Conservation (phyloP, 2,329 filamentous ascomycete species). For the Graphilbum ipis-grandicollis region DNA sequence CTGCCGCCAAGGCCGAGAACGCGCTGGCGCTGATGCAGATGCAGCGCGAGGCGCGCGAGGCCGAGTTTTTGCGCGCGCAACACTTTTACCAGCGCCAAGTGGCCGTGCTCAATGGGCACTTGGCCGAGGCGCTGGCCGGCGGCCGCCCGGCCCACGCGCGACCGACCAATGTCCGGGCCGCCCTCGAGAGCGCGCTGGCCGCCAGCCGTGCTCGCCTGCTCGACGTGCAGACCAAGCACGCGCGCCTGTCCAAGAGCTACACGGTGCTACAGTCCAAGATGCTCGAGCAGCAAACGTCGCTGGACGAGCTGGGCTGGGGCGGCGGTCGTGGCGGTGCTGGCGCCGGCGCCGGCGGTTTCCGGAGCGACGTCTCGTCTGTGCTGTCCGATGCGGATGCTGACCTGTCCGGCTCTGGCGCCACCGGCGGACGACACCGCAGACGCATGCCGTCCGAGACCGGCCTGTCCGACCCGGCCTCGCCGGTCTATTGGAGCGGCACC, state of each 20-base stretch:
- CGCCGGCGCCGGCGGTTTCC: background rate
- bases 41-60: slow-evolving; percentile 33
- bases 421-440: slow-evolving; percentile 13
- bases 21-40: slow-evolving; percentile 40
- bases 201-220: slow-evolving; percentile 35
- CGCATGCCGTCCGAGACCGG: slow-evolving; percentile 26
- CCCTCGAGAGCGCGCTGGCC: slow-evolving; percentile 27
- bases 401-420: slow-evolving; percentile 19
- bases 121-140: slow-evolving; percentile 18
- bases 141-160: slow-evolving; percentile 5
- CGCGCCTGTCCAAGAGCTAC: slow-evolving; percentile 31
- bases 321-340: background rate
- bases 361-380: background rate
- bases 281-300: slow-evolving; percentile 3
- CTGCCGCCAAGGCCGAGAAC: slow-evolving; percentile 39
- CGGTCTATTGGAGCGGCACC: slow-evolving; percentile 14
- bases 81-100: slow-evolving; percentile 31
- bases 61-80: slow-evolving; percentile 26
- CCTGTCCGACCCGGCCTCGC: slow-evolving; percentile 22
- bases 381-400: slow-evolving; percentile 18
- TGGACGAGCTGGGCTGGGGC: slow-evolving; percentile 11
- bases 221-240: slow-evolving; percentile 34
- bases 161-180: slow-evolving; percentile 17
- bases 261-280: slow-evolving; percentile 26
- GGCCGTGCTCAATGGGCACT: slow-evolving; percentile 24